Evolutionary conservation across 164 flowering plant species (phyloP), one percentile per base, ranked within the genome.

Genomic region (Cinnamomum chago): DNA sequence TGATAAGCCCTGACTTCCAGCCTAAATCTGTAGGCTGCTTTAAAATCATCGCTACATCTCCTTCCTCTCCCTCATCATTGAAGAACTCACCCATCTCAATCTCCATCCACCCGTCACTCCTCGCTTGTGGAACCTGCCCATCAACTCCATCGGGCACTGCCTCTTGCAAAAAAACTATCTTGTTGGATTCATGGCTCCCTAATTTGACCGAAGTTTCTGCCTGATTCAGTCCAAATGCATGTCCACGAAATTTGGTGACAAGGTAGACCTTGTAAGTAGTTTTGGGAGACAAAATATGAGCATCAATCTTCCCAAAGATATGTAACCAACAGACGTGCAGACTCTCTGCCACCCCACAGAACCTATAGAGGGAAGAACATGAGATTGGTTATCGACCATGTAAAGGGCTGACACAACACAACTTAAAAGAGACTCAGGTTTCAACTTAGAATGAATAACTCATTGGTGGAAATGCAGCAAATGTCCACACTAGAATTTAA

Each of bases 61-160:
- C 83, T 22, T 79, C 84, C 5, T 80, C 85, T 30, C 75, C 80
- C 0, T 66, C 82, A 25, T 76, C 79, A 22, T 71, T 24, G 70
- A 15, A 82, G 68, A 79, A 84, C 76, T 89, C 89, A 2, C 93
- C 93, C 76, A 91, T 3, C 73, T 88, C 81, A 1, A 86, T 74
- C 71, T 91, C 90, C 74, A 83, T 58, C 92, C 92, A 90, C 9
- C 86, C 88, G 73, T 88, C 88, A 2, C 27, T 76, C 70, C 90
- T 81, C 58, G 50, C 68, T 35, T 75, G 68, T 2, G 87, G 88
- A 15, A 72, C 68, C 22, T 24, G 47, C 11, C 51, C 68, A 15
- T 15, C 20, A 17, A 15, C 14, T 66, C 69, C 28, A 12, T n/a
- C 18, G 15, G 2, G 14, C 69, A 12, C 69, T 13, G 69, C 69